These are phyloP conservation scores for Raphanus hybrid DNA, from an alignment of 441 rosid species.

Conservation along the genomic window DNA sequence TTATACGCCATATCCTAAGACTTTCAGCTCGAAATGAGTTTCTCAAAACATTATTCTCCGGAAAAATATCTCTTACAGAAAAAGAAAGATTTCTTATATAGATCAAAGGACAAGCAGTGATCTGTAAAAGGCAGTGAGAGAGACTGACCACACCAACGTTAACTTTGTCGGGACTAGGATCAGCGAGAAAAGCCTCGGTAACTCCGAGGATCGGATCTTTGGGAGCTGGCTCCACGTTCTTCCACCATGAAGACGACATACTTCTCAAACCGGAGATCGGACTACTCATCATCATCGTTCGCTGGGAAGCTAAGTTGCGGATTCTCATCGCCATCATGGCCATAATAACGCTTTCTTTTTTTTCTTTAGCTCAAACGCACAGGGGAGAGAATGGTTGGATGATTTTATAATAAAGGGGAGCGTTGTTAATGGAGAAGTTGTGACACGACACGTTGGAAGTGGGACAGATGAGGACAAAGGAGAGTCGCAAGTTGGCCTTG, in stretches of 20 bases:
- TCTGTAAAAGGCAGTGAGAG: background rate
- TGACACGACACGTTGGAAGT: slow-evolving; percentile 30
- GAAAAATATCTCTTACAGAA: background rate
- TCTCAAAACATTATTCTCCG: slow-evolving; percentile 1
- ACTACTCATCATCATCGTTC: too few species aligned
- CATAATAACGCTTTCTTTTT: too few species aligned
- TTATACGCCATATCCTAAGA: background rate
- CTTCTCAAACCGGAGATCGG: too few species aligned
- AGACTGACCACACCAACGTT: slow-evolving; percentile 90
- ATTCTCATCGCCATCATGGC: too few species aligned
- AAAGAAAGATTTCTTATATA: too few species aligned
- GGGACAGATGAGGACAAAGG: slow-evolving; percentile 20
- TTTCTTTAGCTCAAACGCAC: too few species aligned
- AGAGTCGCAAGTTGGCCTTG: slow-evolving; percentile 34
- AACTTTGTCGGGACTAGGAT: slow-evolving; percentile 78
- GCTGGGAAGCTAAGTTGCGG: too few species aligned
- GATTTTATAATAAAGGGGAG: background rate
- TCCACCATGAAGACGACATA: slow-evolving; percentile 45
- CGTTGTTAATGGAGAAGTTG: slow-evolving; percentile 21
- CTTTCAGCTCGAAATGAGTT: background rate
- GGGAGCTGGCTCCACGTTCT: slow-evolving; percentile 81
- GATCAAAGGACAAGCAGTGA: background rate
- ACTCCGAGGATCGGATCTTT: slow-evolving; percentile 97
- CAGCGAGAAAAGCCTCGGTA: slow-evolving; percentile 92
- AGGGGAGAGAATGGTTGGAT: background rate